A percentile compares a stretch with the other conserved stretches of the same genome.
Conservation (phyloP, 2,329 filamentous ascomycete genomes). For the Cladosporium halotolerans region DNA sequence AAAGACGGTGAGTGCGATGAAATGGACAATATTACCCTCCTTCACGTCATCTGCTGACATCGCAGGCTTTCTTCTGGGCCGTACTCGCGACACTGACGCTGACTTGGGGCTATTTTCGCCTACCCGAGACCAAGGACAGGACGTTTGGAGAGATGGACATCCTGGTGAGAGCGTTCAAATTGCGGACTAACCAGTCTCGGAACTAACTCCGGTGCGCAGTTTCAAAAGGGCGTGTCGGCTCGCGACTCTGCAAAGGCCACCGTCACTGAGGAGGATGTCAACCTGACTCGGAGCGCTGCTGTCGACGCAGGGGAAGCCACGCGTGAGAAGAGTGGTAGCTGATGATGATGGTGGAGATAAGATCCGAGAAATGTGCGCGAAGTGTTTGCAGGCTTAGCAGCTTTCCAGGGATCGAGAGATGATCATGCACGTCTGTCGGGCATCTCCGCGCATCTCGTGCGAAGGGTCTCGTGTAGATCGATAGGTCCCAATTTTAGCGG, state of each 20-base stretch:
- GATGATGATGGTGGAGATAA: no score
- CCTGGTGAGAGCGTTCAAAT: slow-evolving; percentile 21
- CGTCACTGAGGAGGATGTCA: slow-evolving; percentile 8
- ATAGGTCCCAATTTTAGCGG: no score
- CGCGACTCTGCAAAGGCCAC: slow-evolving; percentile 7
- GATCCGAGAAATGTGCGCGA: no score
- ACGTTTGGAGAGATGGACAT: slow-evolving; percentile 34
- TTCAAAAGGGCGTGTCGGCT: slow-evolving; percentile 8
- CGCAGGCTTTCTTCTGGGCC: slow-evolving; percentile 24
- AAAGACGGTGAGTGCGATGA: not conserved
- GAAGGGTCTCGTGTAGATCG: no score
- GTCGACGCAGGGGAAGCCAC: not conserved
- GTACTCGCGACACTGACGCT: slow-evolving; percentile 19
- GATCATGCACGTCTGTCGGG: no score
- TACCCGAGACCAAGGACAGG: slow-evolving; percentile 32
- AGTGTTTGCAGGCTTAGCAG: no score
- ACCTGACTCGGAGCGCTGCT: not conserved
- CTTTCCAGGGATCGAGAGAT: no score
- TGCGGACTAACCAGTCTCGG: not conserved
- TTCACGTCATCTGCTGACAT: not conserved
- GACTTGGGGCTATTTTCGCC: slow-evolving; percentile 27
- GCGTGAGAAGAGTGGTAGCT: not conserved
- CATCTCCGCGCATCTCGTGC: no score
- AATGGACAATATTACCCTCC: not conserved
- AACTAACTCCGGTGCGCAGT: not conserved